Conservation (phyloP, 139 green algal species). For the Yamagishiella unicocca region DNA sequence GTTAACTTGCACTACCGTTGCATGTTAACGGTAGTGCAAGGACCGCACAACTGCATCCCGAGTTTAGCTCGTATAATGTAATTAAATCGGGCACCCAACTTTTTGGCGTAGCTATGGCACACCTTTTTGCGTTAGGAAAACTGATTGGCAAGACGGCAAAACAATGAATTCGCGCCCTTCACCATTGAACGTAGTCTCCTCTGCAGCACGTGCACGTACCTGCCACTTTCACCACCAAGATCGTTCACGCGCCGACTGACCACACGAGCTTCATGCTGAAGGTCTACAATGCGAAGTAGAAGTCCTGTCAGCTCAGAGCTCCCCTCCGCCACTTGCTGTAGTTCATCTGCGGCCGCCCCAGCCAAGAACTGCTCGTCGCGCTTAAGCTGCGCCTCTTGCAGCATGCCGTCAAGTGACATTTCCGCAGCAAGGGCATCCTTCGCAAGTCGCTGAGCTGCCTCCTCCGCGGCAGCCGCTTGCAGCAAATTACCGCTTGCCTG, state of each 20-base stretch:
- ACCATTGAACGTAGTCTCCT: too few relatives aligned
- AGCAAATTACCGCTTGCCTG: conserved; percentile 1
- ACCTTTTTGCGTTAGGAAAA: too few relatives aligned
- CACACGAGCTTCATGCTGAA: conserved; percentile 8
- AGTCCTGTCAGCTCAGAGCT: conserved; percentile 11
- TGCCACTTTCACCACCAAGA: not conserved
- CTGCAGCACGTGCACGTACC: not conserved
- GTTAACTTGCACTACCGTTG: too few relatives aligned
- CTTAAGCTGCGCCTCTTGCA: conserved; percentile 16
- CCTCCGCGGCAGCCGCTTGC: conserved; percentile 28
- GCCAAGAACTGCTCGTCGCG: not conserved
- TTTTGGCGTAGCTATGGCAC: too few relatives aligned
- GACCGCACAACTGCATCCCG: too few relatives aligned
- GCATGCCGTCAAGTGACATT: not conserved
- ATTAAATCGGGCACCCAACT: too few relatives aligned
- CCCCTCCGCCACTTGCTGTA: conserved; percentile 13
- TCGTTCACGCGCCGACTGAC: not conserved
- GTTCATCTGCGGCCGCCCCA: not conserved
- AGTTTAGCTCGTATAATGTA: too few relatives aligned
- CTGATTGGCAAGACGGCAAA: too few relatives aligned
- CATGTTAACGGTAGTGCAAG: too few relatives aligned
- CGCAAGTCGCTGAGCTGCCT: conserved; percentile 8
- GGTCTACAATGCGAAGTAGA: not conserved
- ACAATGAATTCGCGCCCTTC: too few relatives aligned
- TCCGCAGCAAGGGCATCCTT: conserved; percentile 5